Percentiles rank a stretch among this genome's conserved stretches.
Conservation (phyloP, 163 green algal genomes). For the Picocystis sp. region DNA sequence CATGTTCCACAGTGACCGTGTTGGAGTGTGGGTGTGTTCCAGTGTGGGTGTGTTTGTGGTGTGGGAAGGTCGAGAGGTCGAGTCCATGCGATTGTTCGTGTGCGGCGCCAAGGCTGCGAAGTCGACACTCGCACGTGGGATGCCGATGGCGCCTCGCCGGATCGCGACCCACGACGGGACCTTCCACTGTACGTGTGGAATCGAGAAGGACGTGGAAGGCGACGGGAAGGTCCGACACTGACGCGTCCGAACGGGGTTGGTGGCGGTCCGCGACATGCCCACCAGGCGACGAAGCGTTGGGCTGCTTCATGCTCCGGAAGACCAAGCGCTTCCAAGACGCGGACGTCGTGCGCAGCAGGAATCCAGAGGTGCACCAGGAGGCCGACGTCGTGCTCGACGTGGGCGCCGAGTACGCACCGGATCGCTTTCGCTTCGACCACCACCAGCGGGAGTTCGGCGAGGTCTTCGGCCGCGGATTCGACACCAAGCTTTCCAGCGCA, state of each 20-base stretch:
- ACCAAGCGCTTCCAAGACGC: conserved; percentile 44
- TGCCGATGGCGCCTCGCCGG: too few relatives aligned
- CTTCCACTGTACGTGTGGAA: conserved; percentile 64
- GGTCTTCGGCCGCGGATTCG: conserved; percentile 68
- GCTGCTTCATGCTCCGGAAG: conserved; percentile 68
- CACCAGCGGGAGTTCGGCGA: conserved; percentile 84
- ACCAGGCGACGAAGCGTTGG: conserved; percentile 72
- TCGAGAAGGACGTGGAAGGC: too few relatives aligned
- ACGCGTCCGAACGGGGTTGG: too few relatives aligned
- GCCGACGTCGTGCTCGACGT: conserved; percentile 77
- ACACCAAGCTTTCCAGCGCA: conserved; percentile 71
- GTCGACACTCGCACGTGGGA: too few relatives aligned
- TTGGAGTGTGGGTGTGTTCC: too few relatives aligned
- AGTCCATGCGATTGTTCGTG: too few relatives aligned
- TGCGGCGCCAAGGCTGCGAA: too few relatives aligned
- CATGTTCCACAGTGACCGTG: too few relatives aligned
- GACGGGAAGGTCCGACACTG: too few relatives aligned
- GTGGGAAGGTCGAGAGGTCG: too few relatives aligned
- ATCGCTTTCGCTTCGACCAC: conserved; percentile 69
- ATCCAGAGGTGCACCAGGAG: conserved; percentile 15
- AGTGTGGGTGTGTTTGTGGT: too few relatives aligned
- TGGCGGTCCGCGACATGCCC: too few relatives aligned
- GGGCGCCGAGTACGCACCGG: conserved; percentile 35
- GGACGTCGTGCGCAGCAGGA: conserved; percentile 41
- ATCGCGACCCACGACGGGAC: conserved; percentile 83